phyloP scores from a whole-genome alignment of 2,329 filamentous ascomycete genomes.

The Ilyonectria robusta region DNA sequence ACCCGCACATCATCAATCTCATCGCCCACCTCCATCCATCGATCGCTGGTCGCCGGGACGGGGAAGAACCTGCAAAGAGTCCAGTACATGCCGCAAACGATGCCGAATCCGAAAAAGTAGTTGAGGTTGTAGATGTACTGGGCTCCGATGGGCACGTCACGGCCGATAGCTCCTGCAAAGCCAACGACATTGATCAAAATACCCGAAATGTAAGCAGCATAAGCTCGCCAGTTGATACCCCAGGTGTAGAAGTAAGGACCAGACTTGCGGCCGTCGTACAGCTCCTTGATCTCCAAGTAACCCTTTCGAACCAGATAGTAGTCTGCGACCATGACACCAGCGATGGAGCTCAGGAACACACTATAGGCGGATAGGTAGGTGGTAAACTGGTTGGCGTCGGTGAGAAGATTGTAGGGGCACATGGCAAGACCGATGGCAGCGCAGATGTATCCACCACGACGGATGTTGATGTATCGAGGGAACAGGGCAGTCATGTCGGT shows the following conservation, averaged over 20 bases:
- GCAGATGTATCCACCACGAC: conserved; percentile 89
- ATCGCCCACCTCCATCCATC: conserved; percentile 83
- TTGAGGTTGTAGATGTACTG: conserved; percentile 92
- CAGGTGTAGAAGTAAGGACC: conserved; percentile 81
- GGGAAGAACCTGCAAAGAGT: conserved; percentile 77
- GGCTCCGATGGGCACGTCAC: conserved; percentile 80
- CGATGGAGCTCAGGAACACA: conserved; percentile 93
- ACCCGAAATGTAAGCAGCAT: conserved; percentile 84
- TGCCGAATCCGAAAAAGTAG: conserved; percentile 87
- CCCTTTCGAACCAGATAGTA: conserved; percentile 90
- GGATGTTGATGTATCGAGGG: conserved; percentile 86
- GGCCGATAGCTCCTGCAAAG: conserved; percentile 86
- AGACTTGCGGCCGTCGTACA: conserved; percentile 79
- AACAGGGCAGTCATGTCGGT: conserved; percentile 87
- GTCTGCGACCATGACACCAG: conserved; percentile 90
- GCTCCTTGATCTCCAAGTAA: conserved; percentile 82
- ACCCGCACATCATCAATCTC: conserved; percentile 69
- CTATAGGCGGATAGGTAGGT: conserved; percentile 94
- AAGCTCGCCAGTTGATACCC: conserved; percentile 88
- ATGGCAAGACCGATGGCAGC: conserved; percentile 85
- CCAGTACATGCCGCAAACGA: conserved; percentile 79
- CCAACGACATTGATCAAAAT: conserved; percentile 94
- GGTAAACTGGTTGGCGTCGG: conserved; percentile 84
- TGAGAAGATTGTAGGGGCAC: conserved; percentile 88
- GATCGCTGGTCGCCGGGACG: conserved; percentile 79